Evolutionary conservation across 139 green algal species (phyloP), one percentile per base, ranked within the genome.

Genomic region (Volvox reticuliferus): DNA sequence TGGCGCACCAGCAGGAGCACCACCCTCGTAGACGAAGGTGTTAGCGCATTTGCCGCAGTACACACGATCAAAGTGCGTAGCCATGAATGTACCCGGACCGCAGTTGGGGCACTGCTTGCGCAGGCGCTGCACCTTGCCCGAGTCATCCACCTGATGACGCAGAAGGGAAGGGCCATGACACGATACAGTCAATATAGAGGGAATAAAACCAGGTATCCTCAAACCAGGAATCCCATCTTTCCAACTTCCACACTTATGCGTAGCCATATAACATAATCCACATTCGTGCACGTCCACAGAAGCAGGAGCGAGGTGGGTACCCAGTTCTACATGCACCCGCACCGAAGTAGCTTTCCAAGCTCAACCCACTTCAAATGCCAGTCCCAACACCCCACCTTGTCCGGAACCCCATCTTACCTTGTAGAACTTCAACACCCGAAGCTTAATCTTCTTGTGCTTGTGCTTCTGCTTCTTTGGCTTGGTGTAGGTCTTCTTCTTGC

Each of bases 381-480:
- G 44, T 55, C 44, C 44, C 44, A 55, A 55, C 44, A 5, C 44
- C 44, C 44, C 44, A 55, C 44, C 44, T 55, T 55, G 5, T 55
- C 44, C 44, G 44, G 44, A 55, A 55, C 44, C 44, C 44, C 44
- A 5, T 30, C 65, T 12, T 16, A 96, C 95, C 93, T 96, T 97
- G 95, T 97, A 97, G 93, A 96, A 96, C 94, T 97, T 97, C 50
- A 97, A 95, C 90, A 98, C 94, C 36, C 95, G 90, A n/a, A 98
- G 95, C 94, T 98, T 99, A 86, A 99, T 96, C 97, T 99, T 99
- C 96, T 99, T 99, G 97, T 99, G 98, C 97, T 99, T 99, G 97
- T 99, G 98, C 98, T 99, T 99, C 92, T 97, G 93, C 98, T 99
- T 99, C 97, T 99, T 99, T 92, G 98, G 98, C 97, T 99, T 99